Percentiles rank a stretch among this genome's conserved stretches.
Conservation (phyloP, 352 stramenopile genomes). For the Globisporangium apiculatum region DNA sequence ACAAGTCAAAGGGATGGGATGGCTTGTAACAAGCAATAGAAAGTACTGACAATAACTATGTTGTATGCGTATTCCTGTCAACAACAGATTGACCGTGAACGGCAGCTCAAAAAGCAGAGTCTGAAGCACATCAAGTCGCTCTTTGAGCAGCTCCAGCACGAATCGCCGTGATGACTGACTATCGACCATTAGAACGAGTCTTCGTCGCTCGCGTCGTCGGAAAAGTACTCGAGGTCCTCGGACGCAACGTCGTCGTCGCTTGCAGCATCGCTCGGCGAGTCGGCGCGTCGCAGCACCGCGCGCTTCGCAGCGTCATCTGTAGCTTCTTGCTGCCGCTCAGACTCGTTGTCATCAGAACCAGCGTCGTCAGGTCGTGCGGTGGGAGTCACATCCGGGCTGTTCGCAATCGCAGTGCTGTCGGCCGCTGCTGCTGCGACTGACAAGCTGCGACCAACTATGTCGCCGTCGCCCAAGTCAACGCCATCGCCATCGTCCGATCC, state of each 20-base stretch:
- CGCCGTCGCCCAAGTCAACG: background rate
- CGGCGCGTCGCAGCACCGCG: slow-evolving; percentile 31
- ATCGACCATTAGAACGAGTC: slow-evolving; percentile 56
- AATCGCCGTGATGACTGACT: slow-evolving; percentile 19
- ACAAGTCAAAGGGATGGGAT: background rate
- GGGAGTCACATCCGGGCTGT: background rate
- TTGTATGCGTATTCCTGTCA: background rate
- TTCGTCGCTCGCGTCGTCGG: slow-evolving; percentile 70
- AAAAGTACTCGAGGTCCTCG: slow-evolving; percentile 82
- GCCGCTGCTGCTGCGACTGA: background rate
- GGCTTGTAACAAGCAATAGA: background rate
- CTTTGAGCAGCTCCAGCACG: slow-evolving; percentile 66
- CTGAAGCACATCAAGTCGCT: slow-evolving; percentile 70
- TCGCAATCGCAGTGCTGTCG: background rate
- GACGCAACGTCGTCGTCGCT: slow-evolving; percentile 65
- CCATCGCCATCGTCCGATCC: slow-evolving; percentile 2
- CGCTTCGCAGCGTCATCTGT: slow-evolving; percentile 31
- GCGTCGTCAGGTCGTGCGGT: too few relatives aligned
- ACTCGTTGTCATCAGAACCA: too few relatives aligned
- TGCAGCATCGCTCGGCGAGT: slow-evolving; percentile 34
- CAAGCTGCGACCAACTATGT: background rate
- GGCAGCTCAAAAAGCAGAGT: slow-evolving; percentile 60
- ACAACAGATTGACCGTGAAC: slow-evolving; percentile 53
- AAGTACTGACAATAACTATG: too few relatives aligned
- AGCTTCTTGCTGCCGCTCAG: background rate